These are phyloP conservation scores for Phytopythium cucurbitacearum DNA, from an alignment of 352 stramenopile genomes.

Conservation along the genomic window DNA sequence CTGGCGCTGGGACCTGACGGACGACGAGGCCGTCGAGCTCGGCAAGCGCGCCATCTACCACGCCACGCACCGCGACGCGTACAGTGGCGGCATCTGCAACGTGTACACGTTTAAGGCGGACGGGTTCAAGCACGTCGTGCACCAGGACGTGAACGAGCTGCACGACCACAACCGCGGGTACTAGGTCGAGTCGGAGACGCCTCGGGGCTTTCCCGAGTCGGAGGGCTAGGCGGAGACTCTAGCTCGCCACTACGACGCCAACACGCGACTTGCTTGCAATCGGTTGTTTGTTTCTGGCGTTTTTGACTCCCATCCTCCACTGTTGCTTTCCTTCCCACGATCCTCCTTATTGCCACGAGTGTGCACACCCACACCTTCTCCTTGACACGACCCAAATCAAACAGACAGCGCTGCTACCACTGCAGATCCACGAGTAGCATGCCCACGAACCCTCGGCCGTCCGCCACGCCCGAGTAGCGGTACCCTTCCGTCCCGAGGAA, in stretches of 20 bases:
- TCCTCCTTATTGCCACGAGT: constrained; percentile 6
- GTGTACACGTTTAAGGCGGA: constrained; percentile 98
- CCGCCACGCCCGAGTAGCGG: constrained; percentile 60
- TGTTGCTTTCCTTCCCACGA: constrained; percentile 8
- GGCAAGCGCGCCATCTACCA: constrained; percentile 99
- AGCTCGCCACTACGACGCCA: no score
- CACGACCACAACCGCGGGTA: constrained; percentile 87
- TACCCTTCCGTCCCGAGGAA: constrained; percentile 76
- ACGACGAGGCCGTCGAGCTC: constrained; percentile 99
- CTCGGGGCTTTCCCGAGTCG: no score
- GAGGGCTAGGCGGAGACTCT: no score
- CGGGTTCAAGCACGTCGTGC: constrained; percentile 95
- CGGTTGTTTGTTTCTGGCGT: constrained; percentile 2
- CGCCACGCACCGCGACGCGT: constrained; percentile 98
- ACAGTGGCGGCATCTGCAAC: constrained; percentile 96
- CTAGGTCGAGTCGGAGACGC: constrained; percentile 15
- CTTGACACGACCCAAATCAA: neutral
- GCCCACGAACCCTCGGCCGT: constrained; percentile 71
- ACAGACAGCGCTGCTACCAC: constrained; percentile 35
- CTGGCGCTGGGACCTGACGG: constrained; percentile 95
- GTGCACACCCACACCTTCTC: neutral
- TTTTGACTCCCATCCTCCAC: constrained; percentile 7
- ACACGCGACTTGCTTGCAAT: no score
- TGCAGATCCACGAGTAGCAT: constrained; percentile 82
- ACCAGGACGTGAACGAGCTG: constrained; percentile 98